Base-by-base conservation (phyloP, 306 rosid species). In the Potentilla sterilis region DNA sequence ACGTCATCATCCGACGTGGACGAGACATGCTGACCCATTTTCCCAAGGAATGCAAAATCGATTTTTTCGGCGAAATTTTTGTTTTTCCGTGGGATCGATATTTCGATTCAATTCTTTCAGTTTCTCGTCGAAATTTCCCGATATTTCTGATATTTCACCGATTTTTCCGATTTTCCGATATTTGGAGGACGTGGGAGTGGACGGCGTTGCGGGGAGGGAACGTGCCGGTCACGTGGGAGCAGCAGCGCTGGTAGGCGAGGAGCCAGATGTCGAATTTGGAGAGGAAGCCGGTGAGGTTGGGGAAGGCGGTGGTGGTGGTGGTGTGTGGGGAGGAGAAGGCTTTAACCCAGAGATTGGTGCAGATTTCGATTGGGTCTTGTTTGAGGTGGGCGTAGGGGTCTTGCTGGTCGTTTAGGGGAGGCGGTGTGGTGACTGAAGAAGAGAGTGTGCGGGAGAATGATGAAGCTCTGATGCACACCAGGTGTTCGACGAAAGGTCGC, bases 141-240 rank as follows among this genome's bases (percentile, higher is more conserved):
- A n/a, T n/a, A n/a, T n/a, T n/a, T n/a, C n/a, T n/a, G n/a, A n/a
- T n/a, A n/a, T n/a, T n/a, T n/a, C n/a, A n/a, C n/a, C n/a, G n/a
- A n/a, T n/a, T n/a, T n/a, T n/a, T n/a, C n/a, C n/a, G n/a, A n/a
- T n/a, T n/a, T n/a, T n/a, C n/a, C n/a, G n/a, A n/a, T n/a, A n/a
- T n/a, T n/a, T 68, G 84, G 62, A 92, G 92, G 65, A 84, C 80
- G 65, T 82, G 81, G 69, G 82, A 42, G 75, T 86, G 92, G 59
- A 95, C 81, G 81, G 97, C 98, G 67, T 79, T 89, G 79, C 97
- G 92, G n/a, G 97, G 92, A 55, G 97, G 97, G 90, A 92, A 95
- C 3, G 96, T 90, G 40, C 97, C 97, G 4, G 96, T 86, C 48
- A 79, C 70, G 48, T 95, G 90, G 43, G 97, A 97, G 21, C 89